Conservation (phyloP, 805 yeast genomes). For the Starmerella sirachaensis region DNA sequence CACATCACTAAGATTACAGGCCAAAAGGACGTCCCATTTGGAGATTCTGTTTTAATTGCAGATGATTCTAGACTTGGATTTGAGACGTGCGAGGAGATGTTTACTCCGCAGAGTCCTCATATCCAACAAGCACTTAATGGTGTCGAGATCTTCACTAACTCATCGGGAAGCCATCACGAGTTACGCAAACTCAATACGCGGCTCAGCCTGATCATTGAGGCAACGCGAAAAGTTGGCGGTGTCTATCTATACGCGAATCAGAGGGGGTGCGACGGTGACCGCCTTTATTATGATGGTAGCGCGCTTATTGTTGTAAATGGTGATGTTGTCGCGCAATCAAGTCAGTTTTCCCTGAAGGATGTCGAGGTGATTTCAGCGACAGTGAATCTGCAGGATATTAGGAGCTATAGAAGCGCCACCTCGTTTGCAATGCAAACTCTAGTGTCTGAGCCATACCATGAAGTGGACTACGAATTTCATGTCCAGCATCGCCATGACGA, state of each 20-base stretch:
- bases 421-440: constrained; percentile 65
- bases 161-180: constrained; percentile 97
- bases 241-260: constrained; percentile 88
- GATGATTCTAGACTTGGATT: constrained; percentile 86
- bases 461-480: constrained; percentile 14
- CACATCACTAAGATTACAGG: constrained; percentile 52
- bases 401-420: constrained; percentile 59
- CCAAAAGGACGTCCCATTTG: constrained; percentile 62
- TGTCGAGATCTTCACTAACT: constrained; percentile 91
- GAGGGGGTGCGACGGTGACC: constrained; percentile 96
- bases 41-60: constrained; percentile 81
- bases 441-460: constrained; percentile 15
- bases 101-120: constrained; percentile 94
- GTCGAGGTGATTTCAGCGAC: constrained; percentile 96
- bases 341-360: constrained; percentile 78
- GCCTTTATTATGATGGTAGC: constrained; percentile 94
- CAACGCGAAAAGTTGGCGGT: constrained; percentile 95
- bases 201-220: constrained; percentile 73
- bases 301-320: constrained; percentile 92
- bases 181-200: constrained; percentile 78
- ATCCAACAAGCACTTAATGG: constrained; percentile 87
- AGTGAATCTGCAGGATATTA: constrained; percentile 81
- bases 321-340: constrained; percentile 78
- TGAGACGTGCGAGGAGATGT: constrained; percentile 95
- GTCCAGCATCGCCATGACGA: constrained; percentile 1